Conservation (phyloP, 495 filamentous ascomycete species). For the Hypoxylon subgilvum region DNA sequence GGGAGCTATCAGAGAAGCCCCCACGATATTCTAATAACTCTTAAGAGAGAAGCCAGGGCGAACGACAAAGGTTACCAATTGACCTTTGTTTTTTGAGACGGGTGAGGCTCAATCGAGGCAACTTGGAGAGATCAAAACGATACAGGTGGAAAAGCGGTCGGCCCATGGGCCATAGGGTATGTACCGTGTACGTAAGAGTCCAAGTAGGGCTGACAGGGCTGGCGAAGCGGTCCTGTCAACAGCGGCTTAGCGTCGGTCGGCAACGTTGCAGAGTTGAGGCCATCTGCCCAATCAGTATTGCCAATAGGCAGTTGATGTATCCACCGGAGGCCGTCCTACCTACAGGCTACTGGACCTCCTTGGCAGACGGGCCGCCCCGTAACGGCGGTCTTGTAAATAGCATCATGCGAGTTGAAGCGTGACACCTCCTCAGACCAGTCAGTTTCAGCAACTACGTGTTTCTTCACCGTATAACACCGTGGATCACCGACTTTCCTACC, state of each 20-base stretch:
- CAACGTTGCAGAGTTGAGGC: slow-evolving; percentile 15
- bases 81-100: background rate
- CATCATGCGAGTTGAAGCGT: background rate
- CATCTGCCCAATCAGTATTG: slow-evolving; percentile 24
- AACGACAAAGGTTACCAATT: background rate
- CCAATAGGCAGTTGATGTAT: slow-evolving; percentile 21
- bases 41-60: background rate
- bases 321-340: slow-evolving; percentile 24
- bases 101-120: background rate
- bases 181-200: too few relatives aligned
- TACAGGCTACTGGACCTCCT: too few relatives aligned
- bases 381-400: slow-evolving; percentile 6
- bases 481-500: slow-evolving; percentile 22
- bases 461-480: too few relatives aligned
- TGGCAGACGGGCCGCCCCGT: background rate
- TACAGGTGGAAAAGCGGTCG: slow-evolving; percentile 24
- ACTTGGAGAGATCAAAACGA: slow-evolving; percentile 1
- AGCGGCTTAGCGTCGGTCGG: slow-evolving; percentile 34
- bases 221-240: slow-evolving; percentile 23
- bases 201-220: slow-evolving; percentile 37
- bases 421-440: background rate
- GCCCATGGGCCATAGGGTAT: slow-evolving; percentile 10
- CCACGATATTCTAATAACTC: slow-evolving; percentile 4
- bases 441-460: background rate
- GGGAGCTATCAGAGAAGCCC: slow-evolving; percentile 4